Base-by-base conservation (phyloP, 495 filamentous ascomycete species). In the Aspergillus cavernicola region DNA sequence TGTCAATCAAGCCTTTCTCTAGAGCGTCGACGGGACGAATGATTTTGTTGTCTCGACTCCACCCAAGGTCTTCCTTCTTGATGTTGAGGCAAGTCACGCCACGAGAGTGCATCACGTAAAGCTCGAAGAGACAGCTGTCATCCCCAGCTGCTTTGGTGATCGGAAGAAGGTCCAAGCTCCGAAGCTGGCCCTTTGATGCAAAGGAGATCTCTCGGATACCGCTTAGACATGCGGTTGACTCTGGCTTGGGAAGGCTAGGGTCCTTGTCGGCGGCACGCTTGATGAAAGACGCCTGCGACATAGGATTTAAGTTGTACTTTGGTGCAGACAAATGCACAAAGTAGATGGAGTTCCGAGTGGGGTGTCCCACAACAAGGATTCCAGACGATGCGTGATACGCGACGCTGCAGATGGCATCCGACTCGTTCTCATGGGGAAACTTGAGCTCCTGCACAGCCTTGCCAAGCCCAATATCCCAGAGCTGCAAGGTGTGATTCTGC, bases 401-500 rank as follows among this genome's bases (percentile, higher is more conserved):
- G 58, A 99, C 85, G 61, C 92, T 97, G 74, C 95, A 97, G 51
- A 96, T 90, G 16, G 90, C 89, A 73, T 99, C 95, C 10, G 89
- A 92, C 69, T 99, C 95, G 58, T 92, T 95, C 71, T 87, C 87
- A 64, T 99, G 95, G 6, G 95, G 95, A 53, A 99, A 85, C 68
- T 92, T 90, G 61, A 97, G 81, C 73, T 99, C 95, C 68, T 97
- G 91, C 42, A 99, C 93, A 24, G 92, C 86, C 73, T 95, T 96
- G 50, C 85, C 85, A 5, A 99, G 83, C 50, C 88, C 89, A 68
- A 99, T 87, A 80, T 99, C 95, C 95, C 95, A 99, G 51, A 99
- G 80, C 75, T 99, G 95, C 54, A 99, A 84, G 42, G 91, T 93
- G 73, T 99, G 95, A 68, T 99, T 99, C 68, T 97, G 95, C 74